Evolutionary conservation across 2,329 filamentous ascomycete genomes (phyloP), one percentile per base, ranked within the genome.

Genomic region (Ascochyta lentis): DNA sequence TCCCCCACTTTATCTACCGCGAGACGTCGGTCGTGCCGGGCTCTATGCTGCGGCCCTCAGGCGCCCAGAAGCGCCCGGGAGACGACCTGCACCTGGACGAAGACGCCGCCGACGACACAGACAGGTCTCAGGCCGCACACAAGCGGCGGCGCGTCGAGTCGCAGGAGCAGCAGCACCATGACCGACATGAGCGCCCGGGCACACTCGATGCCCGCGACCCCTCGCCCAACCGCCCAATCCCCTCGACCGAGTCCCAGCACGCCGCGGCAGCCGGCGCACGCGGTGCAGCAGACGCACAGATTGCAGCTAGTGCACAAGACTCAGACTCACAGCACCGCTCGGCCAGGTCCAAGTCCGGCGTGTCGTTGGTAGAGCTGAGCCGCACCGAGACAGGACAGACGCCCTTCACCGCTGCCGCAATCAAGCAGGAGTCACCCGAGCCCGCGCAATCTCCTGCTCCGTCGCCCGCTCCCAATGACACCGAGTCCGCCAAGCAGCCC

Each of bases 1-100:
- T 74, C 0, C 70, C 67, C 23, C 51, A 58, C 31, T 70, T 68
- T 40, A 31, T 67, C 31, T 60, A 70, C 47, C 71, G 71, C 57
- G 66, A 70, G 31, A 68, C 70, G 27, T 76, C 74, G 1, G 59
- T 75, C 7, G 72, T 72, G 3, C 39, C 57, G 23, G 66, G 64
- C 22, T 73, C 73, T 1, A 64, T 69, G 43, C 64, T 76, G 15
- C 65, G 66, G 1, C 72, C 71, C 3, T 45, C 34, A 2, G 45
- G 49, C 41, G 58, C 61, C 1, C 67, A 67, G 13, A 73, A 73
- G 50, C 65, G 70, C 4, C 22, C 39, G 1, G 57, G 60, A n/a
- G 60, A 67, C 8, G 33, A 44, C 24, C 37, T 40, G 42, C 56
- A 51, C 29, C 29, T 19, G 19, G 19, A 19, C 19, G 19, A 19